phyloP scores from a whole-genome alignment of 1,139 yeast species.

The Debaryomyces sp. region DNA sequence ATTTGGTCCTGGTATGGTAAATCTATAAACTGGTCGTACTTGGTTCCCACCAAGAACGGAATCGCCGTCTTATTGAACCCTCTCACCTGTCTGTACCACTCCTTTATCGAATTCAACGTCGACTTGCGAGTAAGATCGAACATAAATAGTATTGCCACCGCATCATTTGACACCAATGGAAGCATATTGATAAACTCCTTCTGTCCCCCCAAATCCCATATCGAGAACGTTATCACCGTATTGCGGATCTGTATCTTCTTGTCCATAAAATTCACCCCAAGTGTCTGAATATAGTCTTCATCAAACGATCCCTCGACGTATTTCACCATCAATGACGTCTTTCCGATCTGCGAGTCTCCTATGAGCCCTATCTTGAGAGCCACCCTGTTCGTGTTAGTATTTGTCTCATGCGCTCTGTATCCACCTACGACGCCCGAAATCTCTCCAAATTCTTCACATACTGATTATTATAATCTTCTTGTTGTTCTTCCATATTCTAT shows the following conservation, averaged over 20 bases:
- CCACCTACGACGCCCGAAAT: neutral
- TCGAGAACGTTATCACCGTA: constrained; percentile 87
- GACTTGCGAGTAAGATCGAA: constrained; percentile 90
- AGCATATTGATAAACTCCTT: constrained; percentile 95
- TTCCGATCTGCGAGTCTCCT: constrained; percentile 98
- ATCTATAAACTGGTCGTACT: constrained; percentile 86
- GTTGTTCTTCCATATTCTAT: constrained; percentile 18
- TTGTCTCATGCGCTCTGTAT: neutral
- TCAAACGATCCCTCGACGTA: constrained; percentile 94
- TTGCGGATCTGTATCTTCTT: constrained; percentile 83
- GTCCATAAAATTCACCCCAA: constrained; percentile 96
- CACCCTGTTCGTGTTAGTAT: constrained; percentile 45
- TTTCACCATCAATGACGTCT: constrained; percentile 95
- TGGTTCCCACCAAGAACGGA: constrained; percentile 92
- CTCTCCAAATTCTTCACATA: constrained; percentile 23
- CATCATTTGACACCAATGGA: constrained; percentile 90
- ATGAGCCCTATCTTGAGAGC: constrained; percentile 90
- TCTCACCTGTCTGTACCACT: constrained; percentile 94
- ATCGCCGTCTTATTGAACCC: constrained; percentile 92
- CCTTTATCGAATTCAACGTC: constrained; percentile 83
- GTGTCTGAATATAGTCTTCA: constrained; percentile 88
- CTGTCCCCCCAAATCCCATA: constrained; percentile 98
- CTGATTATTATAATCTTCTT: constrained; percentile 40
- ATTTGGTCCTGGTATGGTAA: constrained; percentile 80
- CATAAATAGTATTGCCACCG: constrained; percentile 90